phyloP scores from a whole-genome alignment of 805 yeast species.

The Wickerhamiella sorbophila region DNA sequence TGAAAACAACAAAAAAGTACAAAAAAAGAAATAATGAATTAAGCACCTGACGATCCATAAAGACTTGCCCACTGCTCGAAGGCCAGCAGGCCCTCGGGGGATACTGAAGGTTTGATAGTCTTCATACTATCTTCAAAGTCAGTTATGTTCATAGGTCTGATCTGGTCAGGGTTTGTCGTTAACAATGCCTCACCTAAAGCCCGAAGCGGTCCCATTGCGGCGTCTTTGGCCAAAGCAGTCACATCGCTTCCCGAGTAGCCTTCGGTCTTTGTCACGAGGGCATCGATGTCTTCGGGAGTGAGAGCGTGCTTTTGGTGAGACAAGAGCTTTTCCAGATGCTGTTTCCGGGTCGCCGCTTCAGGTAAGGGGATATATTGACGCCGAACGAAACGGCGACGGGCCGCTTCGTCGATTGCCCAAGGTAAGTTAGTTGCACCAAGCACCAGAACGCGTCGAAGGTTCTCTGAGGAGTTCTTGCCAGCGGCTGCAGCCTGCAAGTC shows the following conservation, averaged over 20 bases:
- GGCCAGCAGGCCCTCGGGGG: constrained; percentile 57
- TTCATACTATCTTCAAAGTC: constrained; percentile 69
- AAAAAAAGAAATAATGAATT: constrained; percentile 7
- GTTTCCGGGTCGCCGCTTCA: constrained; percentile 63
- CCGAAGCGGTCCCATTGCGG: constrained; percentile 95
- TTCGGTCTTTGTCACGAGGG: constrained; percentile 50
- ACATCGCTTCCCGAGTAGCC: constrained; percentile 90
- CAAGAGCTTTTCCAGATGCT: constrained; percentile 55
- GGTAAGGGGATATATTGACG: constrained; percentile 91
- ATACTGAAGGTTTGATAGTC: constrained; percentile 78
- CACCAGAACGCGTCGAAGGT: constrained; percentile 59
- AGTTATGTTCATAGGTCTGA: constrained; percentile 54
- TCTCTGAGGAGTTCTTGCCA: constrained; percentile 43
- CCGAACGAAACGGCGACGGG: constrained; percentile 81
- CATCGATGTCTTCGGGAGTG: constrained; percentile 44
- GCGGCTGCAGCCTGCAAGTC: constrained; percentile 80
- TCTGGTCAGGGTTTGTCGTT: constrained; percentile 51
- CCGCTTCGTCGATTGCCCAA: constrained; percentile 94
- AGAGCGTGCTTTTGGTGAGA: constrained; percentile 60
- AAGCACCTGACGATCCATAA: constrained; percentile 83
- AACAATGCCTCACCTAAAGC: constrained; percentile 76
- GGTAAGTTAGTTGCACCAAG: constrained; percentile 93
- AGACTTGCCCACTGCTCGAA: constrained; percentile 82
- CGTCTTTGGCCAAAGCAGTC: constrained; percentile 87
- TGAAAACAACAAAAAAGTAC: constrained; percentile 25